Conservation (phyloP, 2,329 filamentous ascomycete species). For the Plectosphaerella sp. region DNA sequence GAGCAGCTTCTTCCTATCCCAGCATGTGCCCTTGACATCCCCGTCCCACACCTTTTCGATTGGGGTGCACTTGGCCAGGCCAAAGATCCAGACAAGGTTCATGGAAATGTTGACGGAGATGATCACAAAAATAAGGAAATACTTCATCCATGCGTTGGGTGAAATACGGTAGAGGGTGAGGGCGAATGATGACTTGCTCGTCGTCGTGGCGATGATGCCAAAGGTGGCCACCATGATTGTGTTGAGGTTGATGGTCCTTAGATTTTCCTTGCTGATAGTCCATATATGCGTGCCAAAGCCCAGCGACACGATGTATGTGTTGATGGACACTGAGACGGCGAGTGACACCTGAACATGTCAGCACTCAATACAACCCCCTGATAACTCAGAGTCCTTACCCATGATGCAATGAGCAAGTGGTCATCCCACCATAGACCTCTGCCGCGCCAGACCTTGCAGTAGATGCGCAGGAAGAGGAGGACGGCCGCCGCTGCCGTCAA, state of each 20-base stretch:
- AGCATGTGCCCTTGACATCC: conserved; percentile 21
- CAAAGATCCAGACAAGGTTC: conserved; percentile 26
- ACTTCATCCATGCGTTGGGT: conserved; percentile 15
- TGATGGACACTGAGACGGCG: conserved; percentile 21
- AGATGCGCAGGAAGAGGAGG: conserved; percentile 24
- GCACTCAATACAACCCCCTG: background rate
- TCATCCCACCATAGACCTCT: conserved; percentile 32
- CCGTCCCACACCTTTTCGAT: conserved; percentile 19
- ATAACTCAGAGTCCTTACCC: conserved; percentile 19
- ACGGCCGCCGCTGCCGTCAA: conserved; percentile 16
- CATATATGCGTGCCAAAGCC: conserved; percentile 15
- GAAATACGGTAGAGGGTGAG: conserved; percentile 16
- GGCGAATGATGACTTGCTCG: conserved; percentile 17
- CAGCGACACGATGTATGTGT: conserved; percentile 24
- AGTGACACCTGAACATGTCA: conserved; percentile 16
- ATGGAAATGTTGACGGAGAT: conserved; percentile 14
- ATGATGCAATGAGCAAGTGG: conserved; percentile 25
- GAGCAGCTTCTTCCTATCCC: conserved; percentile 19
- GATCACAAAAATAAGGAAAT: conserved; percentile 21
- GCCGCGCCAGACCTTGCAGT: conserved; percentile 29
- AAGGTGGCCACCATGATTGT: conserved; percentile 16
- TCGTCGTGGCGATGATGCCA: conserved; percentile 13
- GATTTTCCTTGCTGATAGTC: conserved; percentile 13
- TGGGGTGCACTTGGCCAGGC: conserved; percentile 25
- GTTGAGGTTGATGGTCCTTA: conserved; percentile 11